Evolutionary conservation across 1,284 basidiomycete species (phyloP).

Genomic region (Cryptococcus hybrid): DNA sequence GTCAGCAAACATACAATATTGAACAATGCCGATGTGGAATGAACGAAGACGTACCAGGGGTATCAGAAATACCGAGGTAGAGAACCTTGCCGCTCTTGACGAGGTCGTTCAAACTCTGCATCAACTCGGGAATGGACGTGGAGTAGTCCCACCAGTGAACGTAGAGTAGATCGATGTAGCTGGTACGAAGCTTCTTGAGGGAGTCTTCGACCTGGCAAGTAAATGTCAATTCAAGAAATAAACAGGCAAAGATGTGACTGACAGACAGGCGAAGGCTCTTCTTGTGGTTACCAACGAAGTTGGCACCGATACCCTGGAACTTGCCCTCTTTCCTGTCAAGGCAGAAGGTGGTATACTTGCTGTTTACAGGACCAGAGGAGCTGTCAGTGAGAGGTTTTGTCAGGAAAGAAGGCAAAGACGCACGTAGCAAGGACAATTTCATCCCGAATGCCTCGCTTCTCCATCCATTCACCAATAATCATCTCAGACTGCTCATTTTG

Average conservation of each 20-base stretch:
- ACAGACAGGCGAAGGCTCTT: slow-evolving; percentile 30
- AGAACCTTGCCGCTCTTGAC: slow-evolving; percentile 48
- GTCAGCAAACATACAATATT: slow-evolving; percentile 48
- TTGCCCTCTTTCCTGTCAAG: slow-evolving; percentile 16
- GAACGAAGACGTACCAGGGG: slow-evolving; percentile 39
- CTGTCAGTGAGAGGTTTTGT: neutral
- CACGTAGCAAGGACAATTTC: slow-evolving; percentile 21
- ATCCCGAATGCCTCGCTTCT: slow-evolving; percentile 27
- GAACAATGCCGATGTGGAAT: neutral
- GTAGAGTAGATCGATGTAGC: slow-evolving; percentile 50
- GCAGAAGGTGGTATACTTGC: slow-evolving; percentile 20
- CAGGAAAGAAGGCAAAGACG: slow-evolving; percentile 1
- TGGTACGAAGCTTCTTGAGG: slow-evolving; percentile 49
- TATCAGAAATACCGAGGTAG: slow-evolving; percentile 52
- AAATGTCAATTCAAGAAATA: no score
- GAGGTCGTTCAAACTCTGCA: slow-evolving; percentile 46
- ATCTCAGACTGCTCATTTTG: slow-evolving; percentile 39
- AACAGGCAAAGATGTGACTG: slow-evolving; percentile 21
- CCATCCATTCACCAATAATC: slow-evolving; percentile 50
- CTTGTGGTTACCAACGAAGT: slow-evolving; percentile 12
- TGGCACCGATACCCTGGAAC: slow-evolving; percentile 9
- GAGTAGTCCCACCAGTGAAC: slow-evolving; percentile 45
- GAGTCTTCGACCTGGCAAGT: slow-evolving; percentile 19
- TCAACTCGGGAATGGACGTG: slow-evolving; percentile 49
- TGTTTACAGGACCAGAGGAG: neutral